Evolutionary conservation across 2,329 filamentous ascomycete species (phyloP).

Genomic region (Cryphonectria carpinicola): DNA sequence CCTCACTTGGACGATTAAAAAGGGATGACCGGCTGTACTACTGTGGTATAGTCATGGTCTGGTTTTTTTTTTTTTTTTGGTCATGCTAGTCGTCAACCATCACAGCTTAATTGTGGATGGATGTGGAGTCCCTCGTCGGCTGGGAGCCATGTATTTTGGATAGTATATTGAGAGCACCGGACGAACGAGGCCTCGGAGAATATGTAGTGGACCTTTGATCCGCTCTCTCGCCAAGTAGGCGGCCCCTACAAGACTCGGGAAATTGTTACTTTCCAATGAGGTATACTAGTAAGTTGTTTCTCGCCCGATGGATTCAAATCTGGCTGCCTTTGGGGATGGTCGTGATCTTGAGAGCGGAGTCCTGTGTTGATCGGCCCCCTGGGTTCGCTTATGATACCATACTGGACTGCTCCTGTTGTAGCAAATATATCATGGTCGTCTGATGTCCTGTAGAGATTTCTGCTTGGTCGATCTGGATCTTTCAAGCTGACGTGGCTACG

Average conservation of each 20-base stretch:
- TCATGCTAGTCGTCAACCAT: neutral
- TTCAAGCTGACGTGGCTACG: neutral
- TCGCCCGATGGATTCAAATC: neutral
- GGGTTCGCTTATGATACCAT: neutral
- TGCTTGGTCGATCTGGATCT: neutral
- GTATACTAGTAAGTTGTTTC: too few relatives aligned
- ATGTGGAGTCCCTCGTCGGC: neutral
- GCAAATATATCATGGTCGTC: neutral
- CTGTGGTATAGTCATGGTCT: neutral
- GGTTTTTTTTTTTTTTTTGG: neutral
- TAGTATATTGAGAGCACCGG: too few relatives aligned
- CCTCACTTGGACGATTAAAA: neutral
- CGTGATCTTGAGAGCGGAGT: neutral
- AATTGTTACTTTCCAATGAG: too few relatives aligned
- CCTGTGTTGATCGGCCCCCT: neutral
- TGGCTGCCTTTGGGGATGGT: neutral
- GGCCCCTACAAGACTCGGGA: too few relatives aligned
- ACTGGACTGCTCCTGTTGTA: neutral
- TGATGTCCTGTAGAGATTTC: neutral
- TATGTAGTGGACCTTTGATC: neutral
- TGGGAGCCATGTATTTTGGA: too few relatives aligned
- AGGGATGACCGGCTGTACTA: neutral
- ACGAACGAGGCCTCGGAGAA: neutral
- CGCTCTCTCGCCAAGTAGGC: neutral
- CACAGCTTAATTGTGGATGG: neutral